Base-by-base conservation (phyloP, 2,329 filamentous ascomycete species). In the Zarea fungicola region DNA sequence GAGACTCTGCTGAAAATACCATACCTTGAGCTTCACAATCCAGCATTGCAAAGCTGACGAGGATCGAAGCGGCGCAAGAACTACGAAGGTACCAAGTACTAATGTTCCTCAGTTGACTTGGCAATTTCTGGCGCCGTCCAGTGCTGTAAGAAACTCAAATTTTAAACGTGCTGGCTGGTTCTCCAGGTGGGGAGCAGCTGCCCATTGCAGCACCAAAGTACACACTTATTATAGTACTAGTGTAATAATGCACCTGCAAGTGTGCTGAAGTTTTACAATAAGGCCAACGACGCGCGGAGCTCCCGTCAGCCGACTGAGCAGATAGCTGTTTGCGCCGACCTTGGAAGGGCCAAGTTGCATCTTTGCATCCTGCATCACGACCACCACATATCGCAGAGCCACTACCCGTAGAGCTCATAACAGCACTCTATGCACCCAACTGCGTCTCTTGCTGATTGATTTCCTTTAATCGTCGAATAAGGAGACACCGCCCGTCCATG, bases 401-500 rank as follows among this genome's bases (percentile, higher is more conserved):
- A 25, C n/a, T 21, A 14, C n/a, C n/a, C n/a, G n/a, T 23, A 9
- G 35, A 32, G 13, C 13, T 18, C 29, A n/a, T n/a, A n/a, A n/a
- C n/a, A n/a, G n/a, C n/a, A n/a, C 18, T 35, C 35, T 29, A 6
- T 23, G 16, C 32, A 16, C 29, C 18, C n/a, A 21, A 21, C 34
- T 40, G 41, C 21, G 5, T 23, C 6, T 6, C 16, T 28, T 13
- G 14, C 23, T 14, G 11, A 13, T 26, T 25, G 18, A 25, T 22
- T 32, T 16, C 21, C 13, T 22, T 16, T 14, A 18, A 16, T 22
- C 22, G 13, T 26, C 32, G 16, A 21, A 11, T 19, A 9, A 6
- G 8, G 4, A 5, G 6, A 2, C 19, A 21, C 6, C 9, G 18
- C 10, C 19, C 19, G 23, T 52, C 35, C 55, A 60, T 60, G 59